Evolutionary conservation across 192 early-diverging fungal genomes (phyloP), one percentile per base, ranked within the genome.

Genomic region (Mortierella hygrophila): DNA sequence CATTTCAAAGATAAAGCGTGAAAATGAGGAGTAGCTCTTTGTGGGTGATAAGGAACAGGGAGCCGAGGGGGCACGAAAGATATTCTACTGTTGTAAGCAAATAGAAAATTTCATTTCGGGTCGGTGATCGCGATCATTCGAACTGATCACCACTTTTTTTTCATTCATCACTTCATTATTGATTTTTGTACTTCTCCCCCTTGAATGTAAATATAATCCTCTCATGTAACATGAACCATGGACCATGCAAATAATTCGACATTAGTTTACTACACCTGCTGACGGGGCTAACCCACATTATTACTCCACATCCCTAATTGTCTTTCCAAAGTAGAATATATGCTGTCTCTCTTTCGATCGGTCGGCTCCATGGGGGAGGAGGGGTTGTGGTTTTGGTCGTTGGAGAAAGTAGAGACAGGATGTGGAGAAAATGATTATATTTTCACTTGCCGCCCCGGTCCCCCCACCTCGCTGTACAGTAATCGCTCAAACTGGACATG

Each of bases 341-440:
- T 52, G 49, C 18, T 52, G 44, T 46, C 44, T 46, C 44, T 46
- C 44, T 46, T 52, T 65, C 60, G 60, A 29, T 32, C 29, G 29
- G 60, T 26, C n/a, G 55, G 55, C n/a, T 57, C 55, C 60, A 15
- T 65, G 29, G 8, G 13, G 29, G 26, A 35, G 35, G 35, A 35
- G 21, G 54, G 21, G 54, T 29, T 26, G 9, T 15, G 26, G n/a
- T 6, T 60, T 60, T 3, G 20, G 9, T 52, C 49, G 18, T 52
- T 52, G 55, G 26, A 65, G 60, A 65, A 32, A 65, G 29, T 13
- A 26, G 60, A 23, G n/a, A 60, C 11, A 29, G 13, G 55, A 15
- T 65, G 60, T 65, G 60, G 60, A 65, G 60, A 65, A 65, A 65
- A 65, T 65, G 26, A 32, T 65, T 35, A 65, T 13, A 65, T 65